Conservation (phyloP, 805 yeast genomes). For the Danielozyma ontarioensis region DNA sequence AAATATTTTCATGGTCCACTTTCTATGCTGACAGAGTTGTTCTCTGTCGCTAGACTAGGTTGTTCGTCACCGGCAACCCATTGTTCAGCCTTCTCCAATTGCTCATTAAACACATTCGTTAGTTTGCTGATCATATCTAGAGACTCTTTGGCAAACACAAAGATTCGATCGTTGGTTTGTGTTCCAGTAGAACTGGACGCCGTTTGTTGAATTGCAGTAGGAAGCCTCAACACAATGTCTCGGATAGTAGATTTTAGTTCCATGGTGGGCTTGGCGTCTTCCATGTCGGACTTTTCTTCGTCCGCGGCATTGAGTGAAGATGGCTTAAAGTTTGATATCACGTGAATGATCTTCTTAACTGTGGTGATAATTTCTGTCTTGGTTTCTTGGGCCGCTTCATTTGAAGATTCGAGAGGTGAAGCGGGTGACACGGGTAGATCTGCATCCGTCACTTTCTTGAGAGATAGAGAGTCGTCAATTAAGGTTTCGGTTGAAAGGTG, state of each 20-base stretch:
- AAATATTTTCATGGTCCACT: too few species aligned
- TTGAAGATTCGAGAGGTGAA: background rate
- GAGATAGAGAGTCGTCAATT: background rate
- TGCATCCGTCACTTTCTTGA: background rate
- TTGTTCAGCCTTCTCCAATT: slow-evolving; percentile 75
- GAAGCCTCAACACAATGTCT: slow-evolving; percentile 69
- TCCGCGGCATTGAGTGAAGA: slow-evolving; percentile 22
- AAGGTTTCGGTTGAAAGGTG: background rate
- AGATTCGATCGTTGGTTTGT: slow-evolving; percentile 55
- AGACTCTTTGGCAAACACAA: slow-evolving; percentile 84
- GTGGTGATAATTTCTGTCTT: slow-evolving; percentile 84
- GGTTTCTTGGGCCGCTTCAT: slow-evolving; percentile 37
- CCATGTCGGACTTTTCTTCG: slow-evolving; percentile 2
- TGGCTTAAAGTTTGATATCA: slow-evolving; percentile 73
- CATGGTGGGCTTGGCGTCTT: slow-evolving; percentile 7
- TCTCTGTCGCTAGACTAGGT: too few species aligned
- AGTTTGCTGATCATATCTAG: slow-evolving; percentile 81
- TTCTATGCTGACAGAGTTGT: too few species aligned
- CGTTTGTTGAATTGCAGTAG: slow-evolving; percentile 59
- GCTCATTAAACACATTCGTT: slow-evolving; percentile 79
- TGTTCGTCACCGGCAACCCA: slow-evolving; percentile 57
- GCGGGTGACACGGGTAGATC: background rate
- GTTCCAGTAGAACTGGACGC: slow-evolving; percentile 16
- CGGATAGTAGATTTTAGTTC: slow-evolving; percentile 66
- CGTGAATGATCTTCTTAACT: slow-evolving; percentile 78